Evolutionary conservation across 352 stramenopile species (phyloP), one percentile per base, ranked within the genome.

Genomic region (Phytophthora sansomeana): DNA sequence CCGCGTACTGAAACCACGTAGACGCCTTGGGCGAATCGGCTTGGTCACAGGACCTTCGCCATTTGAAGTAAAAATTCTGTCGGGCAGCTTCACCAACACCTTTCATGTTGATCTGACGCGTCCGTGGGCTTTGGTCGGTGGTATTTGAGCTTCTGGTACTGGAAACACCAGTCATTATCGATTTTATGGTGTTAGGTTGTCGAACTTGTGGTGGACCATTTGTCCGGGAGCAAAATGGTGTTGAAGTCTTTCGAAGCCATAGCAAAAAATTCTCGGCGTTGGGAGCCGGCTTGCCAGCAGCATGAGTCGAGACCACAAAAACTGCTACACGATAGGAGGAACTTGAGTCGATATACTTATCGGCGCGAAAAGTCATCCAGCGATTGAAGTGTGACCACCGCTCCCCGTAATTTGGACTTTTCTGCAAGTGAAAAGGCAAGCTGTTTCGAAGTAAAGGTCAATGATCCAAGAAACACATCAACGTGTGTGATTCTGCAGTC

Each of bases 271-370:
- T 35, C 16, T 74, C 59, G 5, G 60, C 57, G 9, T 68, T 72
- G 10, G 94, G 96, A 4, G 63, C 48, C 16, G 94, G 78, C 46
- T 98, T 95, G 21, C 94, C 95, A 67, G 97, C 93, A 17, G 91
- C 93, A 66, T 98, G 97, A 0, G 95, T 98, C 3, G 95, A 84
- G 59, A 97, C 81, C 19, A 98, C 58, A 46, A 98, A 97, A 29
- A 98, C 68, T 7, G 79, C 84, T 35, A 89, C 28, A 21, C 44
- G 59, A 35, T 38, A 41, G 14, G 35, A 47, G 7, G 46, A 50
- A 26, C 91, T 78, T 16, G 77, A 69, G n/a, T 58, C 41, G 11
- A 59, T 10, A 42, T 63, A 69, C 14, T 48, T 35, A 3, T 58
- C 38, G 7, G 59, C 53, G 14, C 90, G 64, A 21, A 95, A 89